Evolutionary conservation across 768 basidiomycete species (phyloP).

Genomic region (Daedalea quercina): DNA sequence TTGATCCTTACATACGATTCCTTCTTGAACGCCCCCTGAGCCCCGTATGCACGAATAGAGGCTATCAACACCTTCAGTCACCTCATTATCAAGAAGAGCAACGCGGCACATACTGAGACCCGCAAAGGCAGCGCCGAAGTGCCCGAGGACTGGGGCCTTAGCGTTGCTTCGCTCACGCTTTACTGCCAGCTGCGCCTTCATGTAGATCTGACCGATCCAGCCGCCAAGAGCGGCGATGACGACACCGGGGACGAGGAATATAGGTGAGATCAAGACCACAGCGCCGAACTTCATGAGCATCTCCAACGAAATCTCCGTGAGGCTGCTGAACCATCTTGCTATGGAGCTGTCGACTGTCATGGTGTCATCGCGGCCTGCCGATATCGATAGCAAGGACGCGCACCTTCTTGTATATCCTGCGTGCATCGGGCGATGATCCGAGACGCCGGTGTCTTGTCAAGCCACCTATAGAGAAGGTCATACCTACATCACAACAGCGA

Average conservation of each 20-base stretch:
- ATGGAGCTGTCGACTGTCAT: neutral
- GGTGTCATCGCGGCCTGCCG: neutral
- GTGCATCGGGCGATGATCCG: conserved; percentile 64
- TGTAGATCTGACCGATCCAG: conserved; percentile 44
- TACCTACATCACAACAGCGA: neutral
- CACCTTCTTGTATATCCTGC: conserved; percentile 46
- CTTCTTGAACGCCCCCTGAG: conserved; percentile 35
- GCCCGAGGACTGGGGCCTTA: conserved; percentile 42
- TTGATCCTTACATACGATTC: conserved; percentile 42
- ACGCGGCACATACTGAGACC: conserved; percentile 34
- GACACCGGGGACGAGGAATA: conserved; percentile 35
- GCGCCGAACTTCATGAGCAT: conserved; percentile 30
- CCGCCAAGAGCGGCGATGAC: conserved; percentile 31
- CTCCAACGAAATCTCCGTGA: conserved; percentile 9
- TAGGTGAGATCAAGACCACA: conserved; percentile 32
- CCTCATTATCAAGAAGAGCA: neutral
- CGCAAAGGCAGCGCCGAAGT: conserved; percentile 47
- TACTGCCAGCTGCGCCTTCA: conserved; percentile 49
- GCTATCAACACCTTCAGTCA: conserved; percentile 12
- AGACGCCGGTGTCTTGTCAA: conserved; percentile 44
- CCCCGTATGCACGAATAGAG: conserved; percentile 53
- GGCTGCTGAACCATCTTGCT: neutral
- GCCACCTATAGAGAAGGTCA: conserved; percentile 30
- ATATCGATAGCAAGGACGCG: neutral
- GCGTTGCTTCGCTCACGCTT: conserved; percentile 53